Evolutionary conservation across 371 early-diverging fungal species (phyloP).

Genomic region (Lichtheimia corymbifera): DNA sequence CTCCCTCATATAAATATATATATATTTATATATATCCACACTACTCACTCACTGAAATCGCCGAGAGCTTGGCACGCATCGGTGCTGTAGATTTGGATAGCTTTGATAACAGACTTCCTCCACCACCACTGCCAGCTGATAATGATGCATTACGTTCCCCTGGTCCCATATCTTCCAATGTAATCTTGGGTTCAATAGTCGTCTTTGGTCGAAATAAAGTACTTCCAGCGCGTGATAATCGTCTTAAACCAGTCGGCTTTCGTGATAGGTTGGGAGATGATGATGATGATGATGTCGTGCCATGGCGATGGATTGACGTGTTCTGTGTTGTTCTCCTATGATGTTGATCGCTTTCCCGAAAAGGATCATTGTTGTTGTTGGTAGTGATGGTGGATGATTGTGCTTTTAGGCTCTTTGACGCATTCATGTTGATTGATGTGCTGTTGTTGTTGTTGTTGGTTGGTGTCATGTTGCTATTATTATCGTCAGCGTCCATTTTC

Average conservation of each 20-base stretch:
- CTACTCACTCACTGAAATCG: conserved; percentile 17
- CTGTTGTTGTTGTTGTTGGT: conserved; percentile 1
- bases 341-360: neutral
- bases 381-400: neutral
- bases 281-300: neutral
- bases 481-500: conserved; percentile 2
- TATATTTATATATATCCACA: neutral
- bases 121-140: neutral
- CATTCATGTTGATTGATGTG: neutral
- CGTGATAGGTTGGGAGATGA: neutral
- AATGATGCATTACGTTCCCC: no score
- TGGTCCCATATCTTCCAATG: neutral
- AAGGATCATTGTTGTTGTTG: neutral
- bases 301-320: neutral
- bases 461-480: conserved; percentile 1
- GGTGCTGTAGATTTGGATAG: conserved; percentile 21
- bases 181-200: conserved; percentile 12
- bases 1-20: neutral
- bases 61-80: conserved; percentile 17
- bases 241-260: conserved; percentile 8
- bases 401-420: neutral
- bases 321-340: neutral
- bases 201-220: conserved; percentile 18
- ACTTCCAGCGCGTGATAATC: conserved; percentile 18
- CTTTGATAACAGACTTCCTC: conserved; percentile 12